Percentiles rank a stretch among this genome's conserved stretches.
These are phyloP conservation scores for Fusarium redolens DNA, from an alignment of 2,329 filamentous ascomycete species.

Conservation along the genomic window DNA sequence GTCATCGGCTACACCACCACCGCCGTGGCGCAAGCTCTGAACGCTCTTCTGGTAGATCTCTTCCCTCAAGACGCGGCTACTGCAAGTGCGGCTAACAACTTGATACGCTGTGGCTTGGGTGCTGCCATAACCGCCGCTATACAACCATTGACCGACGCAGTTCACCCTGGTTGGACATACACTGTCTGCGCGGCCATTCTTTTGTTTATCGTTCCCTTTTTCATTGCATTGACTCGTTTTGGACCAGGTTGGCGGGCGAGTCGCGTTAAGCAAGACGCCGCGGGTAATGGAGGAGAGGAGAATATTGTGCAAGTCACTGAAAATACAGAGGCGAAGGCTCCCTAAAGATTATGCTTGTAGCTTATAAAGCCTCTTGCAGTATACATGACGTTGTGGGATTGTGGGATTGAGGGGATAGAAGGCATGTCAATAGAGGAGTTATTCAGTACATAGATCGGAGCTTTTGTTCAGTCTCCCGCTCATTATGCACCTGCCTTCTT, in stretches of 20 bases:
- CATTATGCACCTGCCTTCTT: too few relatives aligned
- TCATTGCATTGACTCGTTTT: not conserved
- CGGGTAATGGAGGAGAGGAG: rapidly evolving
- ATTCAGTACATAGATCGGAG: too few relatives aligned
- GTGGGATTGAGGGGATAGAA: too few relatives aligned
- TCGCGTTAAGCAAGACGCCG: rapidly evolving
- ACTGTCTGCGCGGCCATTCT: not conserved
- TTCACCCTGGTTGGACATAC: not conserved
- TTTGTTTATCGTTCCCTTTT: not conserved
- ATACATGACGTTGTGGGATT: too few relatives aligned
- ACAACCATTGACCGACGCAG: not conserved
- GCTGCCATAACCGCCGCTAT: not conserved
- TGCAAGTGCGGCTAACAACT: not conserved
- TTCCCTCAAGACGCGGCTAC: not conserved
- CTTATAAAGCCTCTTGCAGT: too few relatives aligned
- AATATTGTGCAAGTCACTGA: not conserved
- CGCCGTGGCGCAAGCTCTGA: not conserved
- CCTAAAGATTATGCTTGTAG: not conserved
- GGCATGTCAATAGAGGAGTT: too few relatives aligned
- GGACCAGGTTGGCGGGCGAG: not conserved
- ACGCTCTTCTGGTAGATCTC: not conserved
- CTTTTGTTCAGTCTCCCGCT: too few relatives aligned
- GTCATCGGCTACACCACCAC: not conserved
- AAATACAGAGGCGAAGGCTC: not conserved
- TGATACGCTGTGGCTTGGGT: not conserved